Base-by-base conservation (phyloP, 371 early-diverging fungal species). In the Haplosporangium sp. region DNA sequence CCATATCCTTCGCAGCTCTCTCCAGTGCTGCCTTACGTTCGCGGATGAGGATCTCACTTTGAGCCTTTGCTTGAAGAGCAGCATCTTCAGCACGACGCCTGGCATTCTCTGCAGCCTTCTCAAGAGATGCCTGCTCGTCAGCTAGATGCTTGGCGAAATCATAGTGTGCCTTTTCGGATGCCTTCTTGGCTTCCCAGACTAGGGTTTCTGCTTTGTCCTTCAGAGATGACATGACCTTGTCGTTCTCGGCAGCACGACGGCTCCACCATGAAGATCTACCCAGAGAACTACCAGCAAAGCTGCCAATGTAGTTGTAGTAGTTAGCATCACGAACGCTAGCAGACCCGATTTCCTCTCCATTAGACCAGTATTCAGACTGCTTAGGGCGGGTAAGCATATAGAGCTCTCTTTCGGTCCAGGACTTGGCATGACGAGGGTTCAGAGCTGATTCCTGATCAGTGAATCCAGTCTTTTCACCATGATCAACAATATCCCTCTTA, bases 181-280 rank as follows among this genome's bases (percentile, higher is more conserved):
- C 79, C 45, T 50, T 50, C 61, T 78, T 73, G 10, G 79, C 67
- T 42, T 78, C 74, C 79, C 79, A 78, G 42, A 63, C 65, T 2
- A 78, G 60, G 1, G 71, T 34, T 40, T 78, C 79, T 38, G 79
- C 79, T 58, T 61, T 70, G 50, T 70, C 70, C 39, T 64, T 71
- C 5, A 78, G 35, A 4, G 40, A 35, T 27, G 67, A 52, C 67
- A 78, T 61, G 52, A 65, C 52, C 4, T 59, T 37, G 50, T 78
- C 71, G 17, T 53, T 56, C 11, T 53, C 48, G n/a, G 45, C 3
- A 5, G 65, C 42, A 5, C 63, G 77, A 19, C 61, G 65, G 13
- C 70, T 69, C 79, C 79, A 78, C 74, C 74, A 78, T 2, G 79
- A 78, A 7, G 74, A 34, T 7, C 74, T 70, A 4, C 71, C 67